Evolutionary conservation across 2,329 filamentous ascomycete species (phyloP).

Genomic region (Metarhizium guizhouense): DNA sequence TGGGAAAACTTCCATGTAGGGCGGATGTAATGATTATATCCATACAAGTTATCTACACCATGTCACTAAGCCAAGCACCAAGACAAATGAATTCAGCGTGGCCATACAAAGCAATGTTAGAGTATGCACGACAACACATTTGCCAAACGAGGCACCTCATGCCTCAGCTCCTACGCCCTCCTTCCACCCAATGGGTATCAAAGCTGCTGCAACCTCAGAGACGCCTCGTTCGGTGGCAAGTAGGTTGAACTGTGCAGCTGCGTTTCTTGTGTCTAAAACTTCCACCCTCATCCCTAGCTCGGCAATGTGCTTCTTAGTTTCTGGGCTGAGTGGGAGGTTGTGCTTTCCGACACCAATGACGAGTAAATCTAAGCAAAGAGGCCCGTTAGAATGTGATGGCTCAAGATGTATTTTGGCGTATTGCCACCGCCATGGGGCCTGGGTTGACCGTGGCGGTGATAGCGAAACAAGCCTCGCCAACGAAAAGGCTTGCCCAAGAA

Average conservation of each 20-base stretch:
- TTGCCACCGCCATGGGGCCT: not conserved
- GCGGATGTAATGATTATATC: no score
- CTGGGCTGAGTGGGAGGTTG: slow-evolving; percentile 67
- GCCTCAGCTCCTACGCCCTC: slow-evolving; percentile 41
- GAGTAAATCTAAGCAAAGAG: slow-evolving; percentile 56
- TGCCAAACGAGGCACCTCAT: not conserved
- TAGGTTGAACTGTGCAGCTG: slow-evolving; percentile 88
- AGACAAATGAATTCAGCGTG: no score
- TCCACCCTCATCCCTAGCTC: slow-evolving; percentile 78
- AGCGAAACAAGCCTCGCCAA: not conserved
- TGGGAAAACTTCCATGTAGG: no score
- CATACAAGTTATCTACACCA: no score
- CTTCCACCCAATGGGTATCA: slow-evolving; percentile 80
- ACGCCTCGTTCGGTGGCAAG: slow-evolving; percentile 90
- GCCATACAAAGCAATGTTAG: not conserved
- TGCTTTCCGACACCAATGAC: slow-evolving; percentile 77
- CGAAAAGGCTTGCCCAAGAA: not conserved
- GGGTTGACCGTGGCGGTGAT: not conserved
- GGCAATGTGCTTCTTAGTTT: slow-evolving; percentile 63
- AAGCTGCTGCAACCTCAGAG: slow-evolving; percentile 72
- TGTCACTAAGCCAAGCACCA: no score
- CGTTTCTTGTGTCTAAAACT: slow-evolving; percentile 85
- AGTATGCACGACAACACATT: not conserved
- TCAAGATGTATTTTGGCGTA: not conserved
- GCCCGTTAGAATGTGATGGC: not conserved